These are phyloP conservation scores for Penicillium sp. DNA, from an alignment of 2,329 filamentous ascomycete genomes.

Conservation along the genomic window DNA sequence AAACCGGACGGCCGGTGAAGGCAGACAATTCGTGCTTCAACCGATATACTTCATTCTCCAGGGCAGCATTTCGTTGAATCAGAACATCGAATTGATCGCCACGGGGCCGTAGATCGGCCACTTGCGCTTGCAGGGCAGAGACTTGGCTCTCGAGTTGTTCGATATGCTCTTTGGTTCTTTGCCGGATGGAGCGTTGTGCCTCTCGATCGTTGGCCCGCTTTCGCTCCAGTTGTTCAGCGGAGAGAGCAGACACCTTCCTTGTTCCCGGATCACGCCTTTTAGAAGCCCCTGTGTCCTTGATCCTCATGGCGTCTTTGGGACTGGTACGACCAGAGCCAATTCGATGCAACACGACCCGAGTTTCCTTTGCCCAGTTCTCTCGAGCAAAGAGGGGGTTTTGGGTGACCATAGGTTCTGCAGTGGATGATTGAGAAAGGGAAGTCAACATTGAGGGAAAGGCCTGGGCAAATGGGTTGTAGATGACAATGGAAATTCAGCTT, in stretches of 20 bases:
- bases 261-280: slow-evolving; percentile 46
- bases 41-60: slow-evolving; percentile 52
- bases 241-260: slow-evolving; percentile 53
- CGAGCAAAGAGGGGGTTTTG: slow-evolving; percentile 5
- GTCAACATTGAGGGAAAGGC: slow-evolving; percentile 9
- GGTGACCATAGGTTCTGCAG: slow-evolving; percentile 14
- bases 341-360: slow-evolving; percentile 2
- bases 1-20: slow-evolving; percentile 20
- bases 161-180: slow-evolving; percentile 55
- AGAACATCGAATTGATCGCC: slow-evolving; percentile 49
- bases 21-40: slow-evolving; percentile 46
- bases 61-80: slow-evolving; percentile 49
- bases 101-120: slow-evolving; percentile 48
- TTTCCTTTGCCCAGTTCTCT: slow-evolving; percentile 9
- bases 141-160: slow-evolving; percentile 50
- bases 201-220: slow-evolving; percentile 58
- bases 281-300: slow-evolving; percentile 19
- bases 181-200: slow-evolving; percentile 55
- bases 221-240: slow-evolving; percentile 53
- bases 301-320: slow-evolving; percentile 17
- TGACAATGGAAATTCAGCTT: neutral
- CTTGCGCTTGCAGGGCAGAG: slow-evolving; percentile 18
- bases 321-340: slow-evolving; percentile 1
- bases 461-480: neutral
- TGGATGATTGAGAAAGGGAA: slow-evolving; percentile 3